phyloP scores from a whole-genome alignment of 495 filamentous ascomycete genomes.

The Neurospora sublineolata region DNA sequence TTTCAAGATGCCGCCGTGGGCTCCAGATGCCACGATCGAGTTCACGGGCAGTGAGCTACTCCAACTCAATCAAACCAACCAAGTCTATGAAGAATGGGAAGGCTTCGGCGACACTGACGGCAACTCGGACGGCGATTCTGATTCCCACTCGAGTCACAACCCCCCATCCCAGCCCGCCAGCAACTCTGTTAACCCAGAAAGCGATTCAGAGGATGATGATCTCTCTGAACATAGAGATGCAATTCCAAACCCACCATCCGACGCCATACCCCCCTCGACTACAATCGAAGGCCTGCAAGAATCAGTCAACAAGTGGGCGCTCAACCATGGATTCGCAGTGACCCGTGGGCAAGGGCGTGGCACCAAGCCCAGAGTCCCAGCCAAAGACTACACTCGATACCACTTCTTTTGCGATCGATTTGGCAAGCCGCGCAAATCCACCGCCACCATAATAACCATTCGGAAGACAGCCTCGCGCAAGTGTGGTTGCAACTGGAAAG shows the following conservation, averaged over 20 bases:
- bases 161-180: background rate
- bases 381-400: background rate
- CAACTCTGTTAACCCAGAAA: rapidly evolving
- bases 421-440: background rate
- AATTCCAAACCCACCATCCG: background rate
- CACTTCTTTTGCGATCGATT: background rate
- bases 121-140: background rate
- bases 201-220: background rate
- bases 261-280: background rate
- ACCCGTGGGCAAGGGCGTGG: background rate
- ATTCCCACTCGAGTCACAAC: background rate
- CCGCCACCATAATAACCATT: background rate
- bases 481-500: background rate
- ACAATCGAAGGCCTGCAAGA: background rate
- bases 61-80: background rate
- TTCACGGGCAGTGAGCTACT: background rate
- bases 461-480: background rate
- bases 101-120: background rate
- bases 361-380: background rate
- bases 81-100: background rate
- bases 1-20: background rate
- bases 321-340: background rate
- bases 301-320: background rate
- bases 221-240: background rate
- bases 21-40: background rate